Evolutionary conservation across 23 red algal genomes (phyloP), one percentile per base, ranked within the genome.

Genomic region (Gracilaria vermiculophylla): DNA sequence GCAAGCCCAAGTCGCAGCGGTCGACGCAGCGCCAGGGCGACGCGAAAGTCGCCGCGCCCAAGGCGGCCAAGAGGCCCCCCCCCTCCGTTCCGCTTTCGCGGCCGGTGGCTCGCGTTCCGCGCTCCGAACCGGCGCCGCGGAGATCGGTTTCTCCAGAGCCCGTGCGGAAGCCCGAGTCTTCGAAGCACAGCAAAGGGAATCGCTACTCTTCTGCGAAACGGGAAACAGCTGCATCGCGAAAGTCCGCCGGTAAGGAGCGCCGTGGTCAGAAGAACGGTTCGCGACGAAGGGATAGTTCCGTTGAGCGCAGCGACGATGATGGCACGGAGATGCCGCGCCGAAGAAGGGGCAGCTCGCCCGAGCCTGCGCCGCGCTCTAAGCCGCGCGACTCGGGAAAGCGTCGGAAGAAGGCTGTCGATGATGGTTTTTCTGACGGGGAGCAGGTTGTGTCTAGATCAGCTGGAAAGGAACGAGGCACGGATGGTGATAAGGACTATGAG

Each of bases 51-150:
- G 15, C 27, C 12, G 8, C 7, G 2, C 17, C 58, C 28, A 73
- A 47, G 42, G 44, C 67, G 6, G 67, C 37, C 19, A 73, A 73
- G 67, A 73, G 47, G 17, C 67, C 67, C 25, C 67, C 67, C 37
- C 10, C 67, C 0, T 73, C 67, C 8, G 67, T 47, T 47, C 67
- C 67, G 1, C 40, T 73, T 15, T 27, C 67, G 8, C 23, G 67
- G 16, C 64, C 64, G 5, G 67, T 36, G 4, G 67, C 17, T 42
- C 67, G 67, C 20, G 25, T 73, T n/a, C 67, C 40, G 19, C 67
- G 67, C 47, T 73, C 42, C 67, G 67, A 73, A 73, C 67, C 67
- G 0, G 67, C 40, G 24, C 12, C 40, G 17, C 17, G 2, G 1
- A 47, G 42, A 40, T 73, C 67, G 17, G 47, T 17, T 36, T 73